Conservation (phyloP, 352 stramenopile genomes). For the Pythium coloratum region DNA sequence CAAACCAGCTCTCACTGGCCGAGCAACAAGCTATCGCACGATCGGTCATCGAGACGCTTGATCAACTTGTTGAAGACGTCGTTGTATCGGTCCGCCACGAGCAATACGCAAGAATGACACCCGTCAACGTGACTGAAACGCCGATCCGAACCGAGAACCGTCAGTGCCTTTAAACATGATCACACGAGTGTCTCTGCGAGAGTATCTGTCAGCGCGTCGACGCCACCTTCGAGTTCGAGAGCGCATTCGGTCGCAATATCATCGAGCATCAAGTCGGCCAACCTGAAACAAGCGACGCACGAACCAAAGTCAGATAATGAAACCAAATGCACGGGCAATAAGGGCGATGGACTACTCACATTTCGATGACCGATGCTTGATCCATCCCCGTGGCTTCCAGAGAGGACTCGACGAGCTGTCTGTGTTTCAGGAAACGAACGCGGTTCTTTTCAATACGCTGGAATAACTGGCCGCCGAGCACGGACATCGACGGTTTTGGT, state of each 20-base stretch:
- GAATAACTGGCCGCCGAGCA: conserved; percentile 10
- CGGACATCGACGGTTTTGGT: conserved; percentile 8
- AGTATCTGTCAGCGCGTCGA: conserved; percentile 40
- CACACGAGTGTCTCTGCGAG: conserved; percentile 37
- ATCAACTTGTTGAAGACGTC: conserved; percentile 18
- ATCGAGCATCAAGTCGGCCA: conserved; percentile 46
- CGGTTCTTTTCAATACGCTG: conserved; percentile 48
- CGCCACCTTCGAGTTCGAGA: conserved; percentile 38
- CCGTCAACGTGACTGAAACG: not conserved
- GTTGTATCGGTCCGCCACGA: conserved; percentile 9
- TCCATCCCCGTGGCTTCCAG: conserved; percentile 55
- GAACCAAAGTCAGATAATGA: not conserved
- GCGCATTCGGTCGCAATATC: conserved; percentile 43
- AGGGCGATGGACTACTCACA: conserved; percentile 34
- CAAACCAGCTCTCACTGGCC: not conserved
- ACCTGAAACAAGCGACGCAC: conserved; percentile 14
- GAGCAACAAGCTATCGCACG: conserved; percentile 13
- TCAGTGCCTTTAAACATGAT: conserved; percentile 8
- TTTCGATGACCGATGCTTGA: conserved; percentile 60
- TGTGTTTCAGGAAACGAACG: conserved; percentile 52
- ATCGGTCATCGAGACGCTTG: conserved; percentile 12
- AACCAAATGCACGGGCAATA: not conserved
- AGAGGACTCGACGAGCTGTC: conserved; percentile 54
- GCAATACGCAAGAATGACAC: conserved; percentile 3
- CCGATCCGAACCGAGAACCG: conserved; percentile 25